These are phyloP conservation scores for Xerocomus brunneocitrinus DNA, from an alignment of 768 basidiomycete species.

Conservation along the genomic window DNA sequence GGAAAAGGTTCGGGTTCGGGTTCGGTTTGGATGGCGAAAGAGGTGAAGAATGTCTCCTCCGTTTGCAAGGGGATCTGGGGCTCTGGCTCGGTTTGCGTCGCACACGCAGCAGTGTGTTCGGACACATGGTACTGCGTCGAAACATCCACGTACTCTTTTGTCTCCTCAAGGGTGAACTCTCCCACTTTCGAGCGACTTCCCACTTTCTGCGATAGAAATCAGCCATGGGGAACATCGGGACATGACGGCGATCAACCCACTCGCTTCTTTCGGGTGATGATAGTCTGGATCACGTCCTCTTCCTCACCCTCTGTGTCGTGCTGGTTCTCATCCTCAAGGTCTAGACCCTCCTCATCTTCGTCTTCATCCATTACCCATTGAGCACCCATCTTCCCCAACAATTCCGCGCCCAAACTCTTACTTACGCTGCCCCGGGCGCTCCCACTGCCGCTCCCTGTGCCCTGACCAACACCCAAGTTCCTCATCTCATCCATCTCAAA, in stretches of 20 bases:
- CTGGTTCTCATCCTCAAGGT: conserved; percentile 40
- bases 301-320: conserved; percentile 57
- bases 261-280: conserved; percentile 81
- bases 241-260: conserved; percentile 33
- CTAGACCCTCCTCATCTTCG: conserved; percentile 35
- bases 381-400: conserved; percentile 56
- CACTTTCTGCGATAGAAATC: conserved; percentile 50
- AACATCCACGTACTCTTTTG: conserved; percentile 73
- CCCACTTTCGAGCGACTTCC: conserved; percentile 51
- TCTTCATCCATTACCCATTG: conserved; percentile 42
- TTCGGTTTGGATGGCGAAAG: conserved; percentile 39
- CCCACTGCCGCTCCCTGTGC: conserved; percentile 38
- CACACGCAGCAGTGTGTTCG: conserved; percentile 43
- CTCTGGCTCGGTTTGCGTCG: conserved; percentile 61
- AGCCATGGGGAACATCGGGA: conserved; percentile 8
- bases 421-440: conserved; percentile 59
- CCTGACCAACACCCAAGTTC: conserved; percentile 33
- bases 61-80: conserved; percentile 55
- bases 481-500: conserved; percentile 94
- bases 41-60: conserved; percentile 28
- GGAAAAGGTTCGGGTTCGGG: conserved; percentile 32
- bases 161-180: conserved; percentile 48
- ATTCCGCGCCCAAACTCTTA: conserved; percentile 71
- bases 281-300: conserved; percentile 74
- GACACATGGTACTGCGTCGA: conserved; percentile 64